A percentile compares a stretch with the other conserved stretches of the same genome.
Conservation (phyloP, 2,329 filamentous ascomycete species). For the Ophiostoma sp. region DNA sequence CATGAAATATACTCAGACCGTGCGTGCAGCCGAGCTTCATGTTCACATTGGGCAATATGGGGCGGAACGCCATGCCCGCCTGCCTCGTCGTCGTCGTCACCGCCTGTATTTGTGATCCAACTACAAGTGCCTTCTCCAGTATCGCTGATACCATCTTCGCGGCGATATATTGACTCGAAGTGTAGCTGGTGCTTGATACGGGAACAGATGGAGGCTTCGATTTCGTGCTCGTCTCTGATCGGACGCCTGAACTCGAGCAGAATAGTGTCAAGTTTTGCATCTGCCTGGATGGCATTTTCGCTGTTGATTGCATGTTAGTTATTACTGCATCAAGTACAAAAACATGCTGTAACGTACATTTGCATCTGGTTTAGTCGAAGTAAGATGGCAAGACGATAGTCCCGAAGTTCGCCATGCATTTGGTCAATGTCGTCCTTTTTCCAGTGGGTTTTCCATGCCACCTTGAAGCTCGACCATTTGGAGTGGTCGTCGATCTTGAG, state of each 20-base stretch:
- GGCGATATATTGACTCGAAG: not conserved
- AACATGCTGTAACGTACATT: not conserved
- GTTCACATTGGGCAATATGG: not conserved
- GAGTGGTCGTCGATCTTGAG: not conserved
- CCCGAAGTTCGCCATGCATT: not conserved
- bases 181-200: conserved; percentile 6
- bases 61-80: not conserved
- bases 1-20: not conserved
- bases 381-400: not conserved
- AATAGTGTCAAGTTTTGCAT: not conserved
- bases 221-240: not conserved
- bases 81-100: not conserved
- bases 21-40: not conserved
- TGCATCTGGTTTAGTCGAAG: conserved; percentile 10
- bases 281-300: not conserved
- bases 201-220: not conserved
- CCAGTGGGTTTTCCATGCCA: not conserved
- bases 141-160: not conserved
- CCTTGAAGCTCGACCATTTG: conserved; percentile 6
- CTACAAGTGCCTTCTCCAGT: not conserved
- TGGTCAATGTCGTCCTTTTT: conserved; percentile 1
- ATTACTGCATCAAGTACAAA: not conserved
- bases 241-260: not conserved
- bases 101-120: not conserved
- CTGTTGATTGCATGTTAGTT: not conserved